Conservation (phyloP, 2,329 filamentous ascomycete genomes). For the Acrocalymma vagum region DNA sequence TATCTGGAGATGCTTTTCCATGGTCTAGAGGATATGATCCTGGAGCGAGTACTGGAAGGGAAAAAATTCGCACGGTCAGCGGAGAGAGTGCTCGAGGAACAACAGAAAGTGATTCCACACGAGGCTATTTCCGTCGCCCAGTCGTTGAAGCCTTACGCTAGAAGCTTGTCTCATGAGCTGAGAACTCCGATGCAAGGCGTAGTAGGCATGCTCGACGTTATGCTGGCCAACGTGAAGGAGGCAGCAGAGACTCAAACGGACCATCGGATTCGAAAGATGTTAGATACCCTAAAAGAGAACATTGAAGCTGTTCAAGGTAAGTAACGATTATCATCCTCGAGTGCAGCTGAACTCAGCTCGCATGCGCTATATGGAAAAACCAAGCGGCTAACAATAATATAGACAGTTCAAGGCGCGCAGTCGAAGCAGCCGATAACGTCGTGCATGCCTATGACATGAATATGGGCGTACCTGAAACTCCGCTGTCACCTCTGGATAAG, state of each 20-base stretch:
- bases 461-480: slow-evolving; percentile 75
- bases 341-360: too few relatives aligned
- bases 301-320: slow-evolving; percentile 75
- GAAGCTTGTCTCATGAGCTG: slow-evolving; percentile 75
- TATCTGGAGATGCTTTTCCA: slow-evolving; percentile 74
- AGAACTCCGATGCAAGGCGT: slow-evolving; percentile 80
- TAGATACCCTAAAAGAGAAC: slow-evolving; percentile 70
- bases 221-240: slow-evolving; percentile 76
- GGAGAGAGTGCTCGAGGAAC: slow-evolving; percentile 26
- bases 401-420: slow-evolving; percentile 75
- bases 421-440: slow-evolving; percentile 78
- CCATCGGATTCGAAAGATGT: slow-evolving; percentile 61
- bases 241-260: slow-evolving; percentile 66
- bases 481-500: slow-evolving; percentile 53
- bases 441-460: slow-evolving; percentile 79
- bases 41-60: slow-evolving; percentile 65
- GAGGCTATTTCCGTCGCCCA: slow-evolving; percentile 67
- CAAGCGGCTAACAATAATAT: slow-evolving; percentile 18
- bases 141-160: slow-evolving; percentile 75
- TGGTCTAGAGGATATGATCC: slow-evolving; percentile 72
- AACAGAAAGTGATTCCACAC: slow-evolving; percentile 60
- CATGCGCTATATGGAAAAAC: slow-evolving; percentile 3
- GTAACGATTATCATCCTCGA: slow-evolving; percentile 47
- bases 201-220: slow-evolving; percentile 78
- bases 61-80: slow-evolving; percentile 51